A percentile compares a stretch with the other conserved stretches of the same genome.
Conservation (phyloP, 164 flowering plant genomes). For the Aristolochia fimbriata region DNA sequence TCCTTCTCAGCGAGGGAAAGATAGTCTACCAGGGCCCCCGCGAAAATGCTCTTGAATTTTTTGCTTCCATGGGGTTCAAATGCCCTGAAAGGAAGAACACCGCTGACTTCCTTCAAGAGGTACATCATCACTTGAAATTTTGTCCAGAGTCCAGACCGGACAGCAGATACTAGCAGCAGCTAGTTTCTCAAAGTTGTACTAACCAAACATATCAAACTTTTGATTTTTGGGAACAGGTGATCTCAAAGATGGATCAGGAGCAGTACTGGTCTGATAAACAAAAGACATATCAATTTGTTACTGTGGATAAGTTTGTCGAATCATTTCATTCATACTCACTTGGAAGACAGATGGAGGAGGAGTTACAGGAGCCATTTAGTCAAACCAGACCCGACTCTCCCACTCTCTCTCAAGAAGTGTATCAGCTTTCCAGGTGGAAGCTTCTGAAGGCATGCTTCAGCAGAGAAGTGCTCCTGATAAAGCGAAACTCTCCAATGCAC, state of each 20-base stretch:
- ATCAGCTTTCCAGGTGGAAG: constrained; percentile 40
- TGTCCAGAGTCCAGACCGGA: too few species aligned
- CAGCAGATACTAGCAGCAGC: too few species aligned
- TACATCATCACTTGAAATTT: neutral
- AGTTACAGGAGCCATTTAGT: constrained; percentile 22
- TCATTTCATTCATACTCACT: constrained; percentile 29
- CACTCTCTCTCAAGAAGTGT: constrained; percentile 34
- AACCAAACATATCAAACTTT: too few species aligned
- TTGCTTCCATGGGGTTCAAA: constrained; percentile 26
- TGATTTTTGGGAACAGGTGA: constrained; percentile 21
- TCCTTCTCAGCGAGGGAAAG: constrained; percentile 31
- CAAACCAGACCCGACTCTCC: constrained; percentile 25
- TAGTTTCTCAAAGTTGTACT: too few species aligned
- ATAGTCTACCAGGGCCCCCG: constrained; percentile 31
- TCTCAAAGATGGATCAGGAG: constrained; percentile 35
- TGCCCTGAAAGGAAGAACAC: constrained; percentile 34
- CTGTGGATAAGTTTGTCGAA: constrained; percentile 21
- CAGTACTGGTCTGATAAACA: constrained; percentile 33
- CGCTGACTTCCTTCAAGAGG: constrained; percentile 46
- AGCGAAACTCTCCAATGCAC: constrained; percentile 53
- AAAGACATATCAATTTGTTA: constrained; percentile 21
- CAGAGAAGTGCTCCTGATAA: constrained; percentile 54
- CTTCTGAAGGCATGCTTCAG: constrained; percentile 40
- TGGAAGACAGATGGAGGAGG: constrained; percentile 15
- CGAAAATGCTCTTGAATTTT: constrained; percentile 27